Evolutionary conservation across 2,329 filamentous ascomycete genomes (phyloP).

Genomic region (Raffaelea ambrosiae): DNA sequence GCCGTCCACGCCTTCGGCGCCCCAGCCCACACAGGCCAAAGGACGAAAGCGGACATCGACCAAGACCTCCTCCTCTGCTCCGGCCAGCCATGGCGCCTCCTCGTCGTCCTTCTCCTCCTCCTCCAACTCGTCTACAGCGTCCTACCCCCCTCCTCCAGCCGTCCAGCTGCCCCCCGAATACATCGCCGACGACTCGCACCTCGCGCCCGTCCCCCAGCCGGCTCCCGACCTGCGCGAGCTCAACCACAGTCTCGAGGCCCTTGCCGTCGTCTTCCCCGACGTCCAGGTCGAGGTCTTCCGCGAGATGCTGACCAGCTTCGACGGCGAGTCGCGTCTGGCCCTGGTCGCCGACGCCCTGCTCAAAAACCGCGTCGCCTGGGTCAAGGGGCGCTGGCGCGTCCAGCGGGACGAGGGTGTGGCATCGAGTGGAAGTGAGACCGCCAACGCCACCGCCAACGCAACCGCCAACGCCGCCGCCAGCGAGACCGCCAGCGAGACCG

Average conservation of each 20-base stretch:
- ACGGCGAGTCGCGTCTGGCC: slow-evolving; percentile 66
- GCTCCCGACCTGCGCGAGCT: slow-evolving; percentile 58
- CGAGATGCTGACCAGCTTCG: slow-evolving; percentile 68
- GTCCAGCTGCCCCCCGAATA: slow-evolving; percentile 26
- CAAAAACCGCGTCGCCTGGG: slow-evolving; percentile 61
- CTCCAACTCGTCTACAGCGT: too few species aligned
- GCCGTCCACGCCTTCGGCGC: too few species aligned
- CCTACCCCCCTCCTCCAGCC: too few species aligned
- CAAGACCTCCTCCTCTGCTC: too few species aligned
- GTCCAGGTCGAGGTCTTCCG: slow-evolving; percentile 76
- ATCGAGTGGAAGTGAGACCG: slow-evolving; percentile 18
- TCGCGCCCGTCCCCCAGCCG: slow-evolving; percentile 38
- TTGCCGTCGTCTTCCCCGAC: slow-evolving; percentile 68
- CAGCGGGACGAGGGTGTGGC: slow-evolving; percentile 21
- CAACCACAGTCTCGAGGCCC: slow-evolving; percentile 59
- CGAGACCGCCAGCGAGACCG: slow-evolving; percentile 1
- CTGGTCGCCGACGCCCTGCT: slow-evolving; percentile 70
- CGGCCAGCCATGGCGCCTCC: too few species aligned
- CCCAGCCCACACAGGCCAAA: too few species aligned
- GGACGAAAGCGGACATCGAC: too few species aligned
- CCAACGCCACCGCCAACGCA: not conserved
- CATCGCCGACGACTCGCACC: slow-evolving; percentile 48
- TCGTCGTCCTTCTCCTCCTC: too few species aligned
- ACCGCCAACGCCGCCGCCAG: not conserved
- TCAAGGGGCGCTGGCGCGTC: slow-evolving; percentile 57